phyloP scores from a whole-genome alignment of 371 early-diverging fungal genomes.

The Mucor plumbeus region DNA sequence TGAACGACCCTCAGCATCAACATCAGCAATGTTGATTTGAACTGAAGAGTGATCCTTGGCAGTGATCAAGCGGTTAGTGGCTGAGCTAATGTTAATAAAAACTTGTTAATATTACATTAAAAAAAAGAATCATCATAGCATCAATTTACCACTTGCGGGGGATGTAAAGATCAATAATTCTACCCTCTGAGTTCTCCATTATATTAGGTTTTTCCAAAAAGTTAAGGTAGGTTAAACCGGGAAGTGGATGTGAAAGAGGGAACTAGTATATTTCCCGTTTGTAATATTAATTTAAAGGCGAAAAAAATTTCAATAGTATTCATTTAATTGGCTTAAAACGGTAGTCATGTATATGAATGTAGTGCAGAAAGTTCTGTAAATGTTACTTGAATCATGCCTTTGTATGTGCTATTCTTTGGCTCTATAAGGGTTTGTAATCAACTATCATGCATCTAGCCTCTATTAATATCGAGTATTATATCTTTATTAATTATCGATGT shows the following conservation, averaged over 20 bases:
- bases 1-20: slow-evolving; percentile 86
- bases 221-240: slow-evolving; percentile 18
- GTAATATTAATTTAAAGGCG: background rate
- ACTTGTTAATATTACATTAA: background rate
- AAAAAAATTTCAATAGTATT: background rate
- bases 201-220: slow-evolving; percentile 20
- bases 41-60: slow-evolving; percentile 96
- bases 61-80: slow-evolving; percentile 58
- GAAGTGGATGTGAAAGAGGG: slow-evolving; percentile 8
- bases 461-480: too few relatives aligned
- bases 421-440: too few relatives aligned
- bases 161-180: slow-evolving; percentile 90
- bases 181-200: slow-evolving; percentile 74
- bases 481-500: too few relatives aligned
- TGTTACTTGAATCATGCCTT: too few relatives aligned
- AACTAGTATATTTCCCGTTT: background rate
- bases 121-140: background rate
- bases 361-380: background rate
- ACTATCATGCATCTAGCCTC: too few relatives aligned
- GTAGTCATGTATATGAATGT: background rate
- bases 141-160: slow-evolving; percentile 88
- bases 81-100: slow-evolving; percentile 37
- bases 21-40: slow-evolving; percentile 97
- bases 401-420: too few relatives aligned
- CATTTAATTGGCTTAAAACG: slow-evolving; percentile 5